Evolutionary conservation across 306 rosid species (phyloP).

Genomic region (Quercus parvula): DNA sequence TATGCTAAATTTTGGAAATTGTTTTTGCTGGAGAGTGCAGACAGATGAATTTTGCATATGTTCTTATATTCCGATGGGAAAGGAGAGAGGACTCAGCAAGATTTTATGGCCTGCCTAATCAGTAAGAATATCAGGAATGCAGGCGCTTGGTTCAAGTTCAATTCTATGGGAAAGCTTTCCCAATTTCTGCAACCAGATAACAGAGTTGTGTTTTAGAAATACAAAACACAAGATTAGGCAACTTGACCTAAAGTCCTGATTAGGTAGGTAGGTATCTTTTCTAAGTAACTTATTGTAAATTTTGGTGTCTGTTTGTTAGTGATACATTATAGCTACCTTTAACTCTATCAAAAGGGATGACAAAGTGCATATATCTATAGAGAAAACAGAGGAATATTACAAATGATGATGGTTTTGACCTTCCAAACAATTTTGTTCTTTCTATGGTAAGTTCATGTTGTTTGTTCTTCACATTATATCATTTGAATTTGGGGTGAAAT

Average conservation of each 20-base stretch:
- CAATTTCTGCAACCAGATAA: background rate
- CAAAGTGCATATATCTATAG: background rate
- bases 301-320: background rate
- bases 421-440: background rate
- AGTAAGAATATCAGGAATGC: background rate
- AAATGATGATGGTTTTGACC: background rate
- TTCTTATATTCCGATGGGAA: background rate
- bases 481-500: background rate
- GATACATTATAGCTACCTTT: background rate
- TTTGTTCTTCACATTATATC: background rate
- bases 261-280: background rate
- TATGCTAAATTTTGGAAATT: background rate
- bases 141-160: background rate
- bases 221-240: constrained; percentile 13
- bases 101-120: background rate
- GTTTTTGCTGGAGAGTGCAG: background rate
- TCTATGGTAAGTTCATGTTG: background rate
- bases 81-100: background rate
- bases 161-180: background rate
- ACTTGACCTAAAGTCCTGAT: background rate
- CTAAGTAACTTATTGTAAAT: background rate
- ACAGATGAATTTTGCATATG: background rate
- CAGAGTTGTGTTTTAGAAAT: background rate
- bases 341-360: background rate
- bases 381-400: background rate